phyloP scores from a whole-genome alignment of 1,139 yeast genomes.

The Debaryomycetaceae sp. region DNA sequence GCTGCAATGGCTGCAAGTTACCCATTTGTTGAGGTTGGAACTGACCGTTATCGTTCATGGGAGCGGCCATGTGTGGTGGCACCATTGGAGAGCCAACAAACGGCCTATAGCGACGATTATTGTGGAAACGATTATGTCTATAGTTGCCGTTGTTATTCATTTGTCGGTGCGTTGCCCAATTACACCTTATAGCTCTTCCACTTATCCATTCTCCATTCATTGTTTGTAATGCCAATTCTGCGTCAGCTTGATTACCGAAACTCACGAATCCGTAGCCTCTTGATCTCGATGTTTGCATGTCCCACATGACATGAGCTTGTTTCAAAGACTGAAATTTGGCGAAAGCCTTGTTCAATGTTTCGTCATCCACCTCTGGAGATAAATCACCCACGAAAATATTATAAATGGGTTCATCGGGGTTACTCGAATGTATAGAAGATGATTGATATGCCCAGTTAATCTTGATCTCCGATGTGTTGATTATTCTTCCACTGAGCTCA shows the following conservation, averaged over 20 bases:
- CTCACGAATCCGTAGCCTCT: slow-evolving; percentile 95
- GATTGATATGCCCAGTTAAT: slow-evolving; percentile 87
- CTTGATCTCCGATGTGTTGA: slow-evolving; percentile 53
- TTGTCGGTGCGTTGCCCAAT: slow-evolving; percentile 84
- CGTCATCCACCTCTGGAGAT: slow-evolving; percentile 81
- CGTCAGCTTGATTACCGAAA: slow-evolving; percentile 62
- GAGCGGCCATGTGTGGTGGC: slow-evolving; percentile 11
- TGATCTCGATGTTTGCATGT: slow-evolving; percentile 88
- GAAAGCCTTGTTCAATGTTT: slow-evolving; percentile 58
- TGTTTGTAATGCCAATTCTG: slow-evolving; percentile 65
- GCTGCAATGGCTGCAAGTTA: slow-evolving; percentile 5
- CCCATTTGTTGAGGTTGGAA: slow-evolving; percentile 11
- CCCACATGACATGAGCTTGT: slow-evolving; percentile 97
- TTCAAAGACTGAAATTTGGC: slow-evolving; percentile 56
- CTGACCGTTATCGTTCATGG: slow-evolving; percentile 8
- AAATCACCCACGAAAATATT: slow-evolving; percentile 87
- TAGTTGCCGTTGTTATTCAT: slow-evolving; percentile 11
- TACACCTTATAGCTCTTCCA: slow-evolving; percentile 76
- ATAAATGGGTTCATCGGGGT: slow-evolving; percentile 50
- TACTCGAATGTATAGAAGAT: slow-evolving; percentile 44
- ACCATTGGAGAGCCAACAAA: slow-evolving; percentile 11
- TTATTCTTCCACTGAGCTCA: slow-evolving; percentile 52
- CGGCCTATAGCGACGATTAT: slow-evolving; percentile 13
- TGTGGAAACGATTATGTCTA: slow-evolving; percentile 10
- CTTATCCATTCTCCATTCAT: slow-evolving; percentile 76